These are phyloP conservation scores for Colletotrichum noveboracense DNA, from an alignment of 2,329 filamentous ascomycete genomes.

Conservation along the genomic window DNA sequence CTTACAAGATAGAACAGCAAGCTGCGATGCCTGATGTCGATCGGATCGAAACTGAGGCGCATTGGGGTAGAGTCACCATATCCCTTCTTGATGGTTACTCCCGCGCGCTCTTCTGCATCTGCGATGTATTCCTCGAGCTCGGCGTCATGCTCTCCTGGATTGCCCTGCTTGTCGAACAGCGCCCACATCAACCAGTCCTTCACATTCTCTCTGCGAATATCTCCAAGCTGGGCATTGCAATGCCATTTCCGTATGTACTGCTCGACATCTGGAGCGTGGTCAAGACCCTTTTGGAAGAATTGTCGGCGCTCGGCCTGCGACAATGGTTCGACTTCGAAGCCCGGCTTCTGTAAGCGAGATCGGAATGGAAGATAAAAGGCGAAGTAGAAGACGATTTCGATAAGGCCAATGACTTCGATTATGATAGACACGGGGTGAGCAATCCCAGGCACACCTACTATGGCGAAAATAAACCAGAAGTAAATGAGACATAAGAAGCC, in stretches of 20 bases:
- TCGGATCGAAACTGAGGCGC: conserved; percentile 69
- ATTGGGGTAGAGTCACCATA: conserved; percentile 60
- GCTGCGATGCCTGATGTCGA: conserved; percentile 65
- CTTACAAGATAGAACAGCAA: conserved; percentile 66
- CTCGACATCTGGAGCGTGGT: conserved; percentile 58
- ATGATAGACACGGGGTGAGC: conserved; percentile 27
- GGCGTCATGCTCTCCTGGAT: conserved; percentile 39
- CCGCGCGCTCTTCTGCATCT: conserved; percentile 58
- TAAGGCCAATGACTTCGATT: conserved; percentile 25
- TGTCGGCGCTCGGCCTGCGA: conserved; percentile 52
- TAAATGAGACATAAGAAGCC: conserved; percentile 23
- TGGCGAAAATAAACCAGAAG: conserved; percentile 23
- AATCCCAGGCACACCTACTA: conserved; percentile 26
- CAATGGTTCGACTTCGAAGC: conserved; percentile 44
- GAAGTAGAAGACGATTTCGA: conserved; percentile 48
- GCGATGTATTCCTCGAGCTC: conserved; percentile 55
- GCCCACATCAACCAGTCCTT: conserved; percentile 73
- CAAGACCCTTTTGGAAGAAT: conserved; percentile 62
- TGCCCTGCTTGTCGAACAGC: conserved; percentile 59
- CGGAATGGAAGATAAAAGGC: conserved; percentile 48
- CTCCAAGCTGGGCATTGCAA: conserved; percentile 58
- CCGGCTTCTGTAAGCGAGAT: conserved; percentile 38
- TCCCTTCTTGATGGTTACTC: conserved; percentile 56
- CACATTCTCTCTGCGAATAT: conserved; percentile 70
- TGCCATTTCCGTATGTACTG: conserved; percentile 71